Evolutionary conservation across 2,329 filamentous ascomycete species (phyloP).

Genomic region (Penicillium sp.): DNA sequence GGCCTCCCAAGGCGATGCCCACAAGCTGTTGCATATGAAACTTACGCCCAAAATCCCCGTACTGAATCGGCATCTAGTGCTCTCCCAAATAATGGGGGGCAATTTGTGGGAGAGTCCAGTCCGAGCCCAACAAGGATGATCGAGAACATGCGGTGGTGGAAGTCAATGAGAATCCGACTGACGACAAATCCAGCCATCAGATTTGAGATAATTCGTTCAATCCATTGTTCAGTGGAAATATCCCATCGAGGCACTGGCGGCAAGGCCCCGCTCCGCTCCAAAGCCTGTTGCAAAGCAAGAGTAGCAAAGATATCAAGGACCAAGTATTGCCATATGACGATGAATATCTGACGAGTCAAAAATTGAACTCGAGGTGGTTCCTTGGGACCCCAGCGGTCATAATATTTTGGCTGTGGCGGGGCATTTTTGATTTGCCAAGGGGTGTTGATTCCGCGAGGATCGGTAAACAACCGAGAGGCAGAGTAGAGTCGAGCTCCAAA

Average conservation of each 20-base stretch:
- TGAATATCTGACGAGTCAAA: slow-evolving; percentile 14
- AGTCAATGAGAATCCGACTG: slow-evolving; percentile 16
- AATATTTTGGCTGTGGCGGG: slow-evolving; percentile 15
- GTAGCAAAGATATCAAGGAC: slow-evolving; percentile 6
- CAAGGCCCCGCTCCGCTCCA: slow-evolving; percentile 1
- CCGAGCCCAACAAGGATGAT: slow-evolving; percentile 15
- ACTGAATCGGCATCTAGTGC: slow-evolving; percentile 22
- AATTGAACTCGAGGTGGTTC: slow-evolving; percentile 12
- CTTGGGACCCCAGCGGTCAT: neutral
- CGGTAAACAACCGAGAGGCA: slow-evolving; percentile 3
- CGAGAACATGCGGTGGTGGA: slow-evolving; percentile 15
- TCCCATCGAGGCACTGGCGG: slow-evolving; percentile 7
- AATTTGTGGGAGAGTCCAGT: slow-evolving; percentile 10
- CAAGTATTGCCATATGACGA: slow-evolving; percentile 20
- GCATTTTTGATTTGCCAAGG: slow-evolving; percentile 21
- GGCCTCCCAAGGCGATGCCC: too few species aligned
- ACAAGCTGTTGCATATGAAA: neutral
- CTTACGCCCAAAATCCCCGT: slow-evolving; percentile 26
- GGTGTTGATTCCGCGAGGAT: slow-evolving; percentile 19
- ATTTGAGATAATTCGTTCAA: slow-evolving; percentile 10
- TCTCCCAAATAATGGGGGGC: slow-evolving; percentile 24
- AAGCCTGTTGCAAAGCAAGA: neutral
- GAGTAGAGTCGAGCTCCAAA: neutral
- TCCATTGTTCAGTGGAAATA: slow-evolving; percentile 14
- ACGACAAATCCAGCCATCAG: slow-evolving; percentile 14